These are phyloP conservation scores for Mayamaea pseudoterrestris DNA, from an alignment of 108 stramenopile genomes.

Conservation along the genomic window DNA sequence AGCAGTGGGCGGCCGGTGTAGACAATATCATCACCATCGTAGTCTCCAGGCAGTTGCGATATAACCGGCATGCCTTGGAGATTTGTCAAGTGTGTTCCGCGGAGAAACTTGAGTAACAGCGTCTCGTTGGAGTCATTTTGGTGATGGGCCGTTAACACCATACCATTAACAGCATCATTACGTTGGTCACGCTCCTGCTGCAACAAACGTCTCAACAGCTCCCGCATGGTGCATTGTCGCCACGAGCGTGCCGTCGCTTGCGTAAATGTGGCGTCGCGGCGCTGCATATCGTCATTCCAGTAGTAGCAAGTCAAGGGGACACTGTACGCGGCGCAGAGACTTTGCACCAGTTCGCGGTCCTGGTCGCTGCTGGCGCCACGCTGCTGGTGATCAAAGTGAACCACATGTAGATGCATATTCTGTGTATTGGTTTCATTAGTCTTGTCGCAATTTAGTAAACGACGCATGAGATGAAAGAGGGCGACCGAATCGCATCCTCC, in stretches of 20 bases:
- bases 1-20: slow-evolving; percentile 66
- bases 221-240: slow-evolving; percentile 33
- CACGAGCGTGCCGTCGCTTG: slow-evolving; percentile 75
- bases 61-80: slow-evolving; percentile 44
- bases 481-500: slow-evolving; percentile 87
- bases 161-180: slow-evolving; percentile 16
- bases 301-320: slow-evolving; percentile 43
- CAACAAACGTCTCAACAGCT: slow-evolving; percentile 13
- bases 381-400: slow-evolving; percentile 82
- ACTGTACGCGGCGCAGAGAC: slow-evolving; percentile 23
- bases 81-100: slow-evolving; percentile 74
- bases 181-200: not conserved
- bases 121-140: slow-evolving; percentile 75
- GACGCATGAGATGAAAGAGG: slow-evolving; percentile 52
- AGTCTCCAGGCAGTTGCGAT: not conserved
- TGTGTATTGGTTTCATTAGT: not conserved
- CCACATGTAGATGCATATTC: slow-evolving; percentile 34
- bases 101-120: slow-evolving; percentile 63
- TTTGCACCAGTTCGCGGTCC: slow-evolving; percentile 51
- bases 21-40: not conserved
- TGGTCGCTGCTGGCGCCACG: slow-evolving; percentile 48
- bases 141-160: slow-evolving; percentile 79
- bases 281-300: slow-evolving; percentile 33
- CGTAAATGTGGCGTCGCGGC: slow-evolving; percentile 33
- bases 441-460: slow-evolving; percentile 10